phyloP scores from a whole-genome alignment of 495 filamentous ascomycete species.

The Sabuloglossum arenarium region DNA sequence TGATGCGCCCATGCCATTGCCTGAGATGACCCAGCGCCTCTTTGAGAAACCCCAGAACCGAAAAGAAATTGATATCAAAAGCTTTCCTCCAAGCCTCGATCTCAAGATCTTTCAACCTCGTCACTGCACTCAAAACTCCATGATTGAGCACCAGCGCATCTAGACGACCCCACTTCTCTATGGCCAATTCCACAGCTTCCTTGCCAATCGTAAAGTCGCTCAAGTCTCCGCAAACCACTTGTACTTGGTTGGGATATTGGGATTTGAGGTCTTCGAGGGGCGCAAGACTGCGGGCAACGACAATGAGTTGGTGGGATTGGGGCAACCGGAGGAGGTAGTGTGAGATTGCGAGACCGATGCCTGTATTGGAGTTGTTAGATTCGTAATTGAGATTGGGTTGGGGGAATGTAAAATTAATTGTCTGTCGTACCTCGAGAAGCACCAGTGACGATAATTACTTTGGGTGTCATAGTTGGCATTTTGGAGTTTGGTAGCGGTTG shows the following conservation, averaged over 20 bases:
- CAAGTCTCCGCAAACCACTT: conserved; percentile 57
- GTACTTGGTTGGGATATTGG: conserved; percentile 43
- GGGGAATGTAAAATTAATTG: not conserved
- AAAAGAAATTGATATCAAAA: conserved; percentile 74
- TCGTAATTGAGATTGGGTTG: not conserved
- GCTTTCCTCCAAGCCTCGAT: conserved; percentile 50
- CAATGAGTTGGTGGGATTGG: conserved; percentile 45
- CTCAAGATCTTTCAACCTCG: conserved; percentile 39
- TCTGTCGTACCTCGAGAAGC: conserved; percentile 32
- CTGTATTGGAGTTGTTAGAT: conserved; percentile 14
- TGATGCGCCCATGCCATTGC: conserved; percentile 40
- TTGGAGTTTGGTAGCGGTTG: conserved; percentile 5
- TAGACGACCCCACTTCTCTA: conserved; percentile 43
- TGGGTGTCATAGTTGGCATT: conserved; percentile 19
- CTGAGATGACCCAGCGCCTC: conserved; percentile 51
- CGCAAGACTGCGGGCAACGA: conserved; percentile 48
- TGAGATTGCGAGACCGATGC: conserved; percentile 65
- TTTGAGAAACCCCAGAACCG: conserved; percentile 54
- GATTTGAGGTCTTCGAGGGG: conserved; percentile 45
- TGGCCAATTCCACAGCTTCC: conserved; percentile 38
- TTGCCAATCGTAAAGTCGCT: conserved; percentile 36
- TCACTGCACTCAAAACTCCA: conserved; percentile 59
- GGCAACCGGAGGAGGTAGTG: conserved; percentile 43
- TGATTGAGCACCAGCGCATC: conserved; percentile 83
- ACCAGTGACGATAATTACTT: conserved; percentile 42